Evolutionary conservation across 2,329 filamentous ascomycete genomes (phyloP).

Genomic region (Diaporthe vexans): DNA sequence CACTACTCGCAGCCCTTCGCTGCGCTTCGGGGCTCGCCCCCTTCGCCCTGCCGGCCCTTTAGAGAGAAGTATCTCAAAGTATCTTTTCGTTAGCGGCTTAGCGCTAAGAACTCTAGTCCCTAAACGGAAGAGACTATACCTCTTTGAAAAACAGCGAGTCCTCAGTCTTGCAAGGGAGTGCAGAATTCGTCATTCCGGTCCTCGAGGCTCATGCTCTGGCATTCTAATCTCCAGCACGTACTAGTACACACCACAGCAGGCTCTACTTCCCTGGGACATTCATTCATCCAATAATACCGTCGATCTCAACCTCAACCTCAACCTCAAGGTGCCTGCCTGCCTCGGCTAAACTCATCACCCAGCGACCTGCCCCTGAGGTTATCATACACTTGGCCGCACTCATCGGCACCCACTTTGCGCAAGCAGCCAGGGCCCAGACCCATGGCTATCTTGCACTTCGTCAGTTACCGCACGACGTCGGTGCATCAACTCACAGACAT

Average conservation of each 20-base stretch:
- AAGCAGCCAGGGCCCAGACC: background rate
- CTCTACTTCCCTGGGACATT: background rate
- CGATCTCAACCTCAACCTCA: background rate
- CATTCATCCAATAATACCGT: background rate
- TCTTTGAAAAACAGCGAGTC: too few relatives aligned
- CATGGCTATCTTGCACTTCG: background rate
- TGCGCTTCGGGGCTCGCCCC: too few relatives aligned
- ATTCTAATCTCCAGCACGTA: background rate
- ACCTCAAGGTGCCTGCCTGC: background rate
- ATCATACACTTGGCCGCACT: slow-evolving; percentile 23
- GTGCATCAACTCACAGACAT: background rate
- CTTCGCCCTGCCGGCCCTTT: too few relatives aligned
- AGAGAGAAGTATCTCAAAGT: too few relatives aligned
- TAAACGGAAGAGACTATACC: too few relatives aligned
- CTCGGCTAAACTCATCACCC: background rate
- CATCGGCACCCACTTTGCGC: background rate
- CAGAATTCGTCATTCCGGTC: too few relatives aligned
- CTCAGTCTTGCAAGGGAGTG: too few relatives aligned
- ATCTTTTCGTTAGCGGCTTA: too few relatives aligned
- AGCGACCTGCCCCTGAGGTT: background rate
- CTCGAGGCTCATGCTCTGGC: background rate
- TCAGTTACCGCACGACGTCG: background rate
- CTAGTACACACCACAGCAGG: too few relatives aligned
- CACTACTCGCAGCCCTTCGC: too few relatives aligned
- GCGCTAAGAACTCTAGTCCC: too few relatives aligned